Evolutionary conservation across 306 rosid genomes (phyloP).

Genomic region (Macrotyloma uniflorum): DNA sequence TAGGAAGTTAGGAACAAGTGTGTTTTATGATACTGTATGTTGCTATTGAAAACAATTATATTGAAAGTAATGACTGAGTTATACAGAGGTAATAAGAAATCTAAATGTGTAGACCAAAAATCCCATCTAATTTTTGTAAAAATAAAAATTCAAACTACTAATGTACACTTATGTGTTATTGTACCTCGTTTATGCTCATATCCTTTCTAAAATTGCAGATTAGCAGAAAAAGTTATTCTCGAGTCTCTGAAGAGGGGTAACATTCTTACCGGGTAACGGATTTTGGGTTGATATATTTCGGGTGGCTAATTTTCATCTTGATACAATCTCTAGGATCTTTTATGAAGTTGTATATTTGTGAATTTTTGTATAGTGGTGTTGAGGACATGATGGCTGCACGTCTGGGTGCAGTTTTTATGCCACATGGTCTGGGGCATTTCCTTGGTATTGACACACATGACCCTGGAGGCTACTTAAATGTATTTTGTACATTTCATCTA

Average conservation of each 20-base stretch:
- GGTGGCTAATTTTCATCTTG: constrained; percentile 22
- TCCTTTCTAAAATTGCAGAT: constrained; percentile 55
- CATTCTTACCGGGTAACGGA: constrained; percentile 65
- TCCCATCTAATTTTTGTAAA: background rate
- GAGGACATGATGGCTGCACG: constrained; percentile 70
- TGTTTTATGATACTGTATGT: constrained; percentile 1
- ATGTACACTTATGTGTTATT: background rate
- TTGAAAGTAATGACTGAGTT: background rate
- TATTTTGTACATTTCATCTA: constrained; percentile 34
- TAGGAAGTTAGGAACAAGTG: constrained; percentile 11
- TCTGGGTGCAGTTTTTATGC: constrained; percentile 89
- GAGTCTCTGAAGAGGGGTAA: constrained; percentile 63
- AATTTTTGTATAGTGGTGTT: constrained; percentile 59
- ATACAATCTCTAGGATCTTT: background rate
- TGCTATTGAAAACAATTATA: constrained; percentile 8
- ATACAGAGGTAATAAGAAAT: background rate
- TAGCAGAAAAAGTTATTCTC: constrained; percentile 81
- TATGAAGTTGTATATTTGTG: background rate
- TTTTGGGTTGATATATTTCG: constrained; percentile 10
- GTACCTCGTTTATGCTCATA: constrained; percentile 31
- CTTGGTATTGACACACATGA: constrained; percentile 96
- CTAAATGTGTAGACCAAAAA: constrained; percentile 20
- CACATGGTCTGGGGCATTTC: constrained; percentile 94
- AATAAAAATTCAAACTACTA: background rate
- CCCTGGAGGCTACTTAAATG: constrained; percentile 94